Conservation (phyloP, 306 rosid species). For the Spatholobus suberectus region DNA sequence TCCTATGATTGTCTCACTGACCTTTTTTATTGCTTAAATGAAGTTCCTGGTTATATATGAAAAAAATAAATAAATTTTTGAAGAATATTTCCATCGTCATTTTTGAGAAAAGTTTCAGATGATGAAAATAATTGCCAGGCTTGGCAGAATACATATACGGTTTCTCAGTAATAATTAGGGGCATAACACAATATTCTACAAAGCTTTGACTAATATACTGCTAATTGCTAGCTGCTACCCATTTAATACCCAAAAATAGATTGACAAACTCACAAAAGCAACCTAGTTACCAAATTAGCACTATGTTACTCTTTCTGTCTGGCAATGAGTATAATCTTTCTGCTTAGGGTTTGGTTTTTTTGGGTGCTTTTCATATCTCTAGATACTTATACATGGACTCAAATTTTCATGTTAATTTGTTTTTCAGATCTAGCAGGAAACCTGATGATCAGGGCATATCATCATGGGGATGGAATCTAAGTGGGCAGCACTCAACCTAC, state of each 20-base stretch:
- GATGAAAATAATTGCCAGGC: neutral
- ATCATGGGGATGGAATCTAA: constrained; percentile 99
- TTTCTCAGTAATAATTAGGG: neutral
- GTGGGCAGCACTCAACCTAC: constrained; percentile 96
- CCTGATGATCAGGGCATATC: constrained; percentile 87
- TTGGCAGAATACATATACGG: neutral
- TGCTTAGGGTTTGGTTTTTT: constrained; percentile 12
- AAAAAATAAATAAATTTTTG: neutral
- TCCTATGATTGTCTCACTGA: neutral
- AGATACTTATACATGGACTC: constrained; percentile 19
- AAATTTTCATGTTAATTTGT: constrained; percentile 25
- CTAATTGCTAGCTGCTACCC: neutral
- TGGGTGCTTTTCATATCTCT: constrained; percentile 26
- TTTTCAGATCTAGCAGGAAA: constrained; percentile 58
- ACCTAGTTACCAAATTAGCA: constrained; percentile 1
- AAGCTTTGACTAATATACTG: constrained; percentile 20
- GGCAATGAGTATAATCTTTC: constrained; percentile 9
- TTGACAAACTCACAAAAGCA: neutral
- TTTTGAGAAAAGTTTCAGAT: constrained; percentile 8
- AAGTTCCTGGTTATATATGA: neutral
- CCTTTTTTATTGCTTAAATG: constrained; percentile 1
- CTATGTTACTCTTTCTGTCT: neutral
- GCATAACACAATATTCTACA: neutral
- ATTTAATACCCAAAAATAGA: neutral
- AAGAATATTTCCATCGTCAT: neutral